A percentile compares a stretch with the other conserved stretches of the same genome.
These are phyloP conservation scores for Tritrichomonas musculus DNA, from an alignment of 208 protist species.

Conservation along the genomic window DNA sequence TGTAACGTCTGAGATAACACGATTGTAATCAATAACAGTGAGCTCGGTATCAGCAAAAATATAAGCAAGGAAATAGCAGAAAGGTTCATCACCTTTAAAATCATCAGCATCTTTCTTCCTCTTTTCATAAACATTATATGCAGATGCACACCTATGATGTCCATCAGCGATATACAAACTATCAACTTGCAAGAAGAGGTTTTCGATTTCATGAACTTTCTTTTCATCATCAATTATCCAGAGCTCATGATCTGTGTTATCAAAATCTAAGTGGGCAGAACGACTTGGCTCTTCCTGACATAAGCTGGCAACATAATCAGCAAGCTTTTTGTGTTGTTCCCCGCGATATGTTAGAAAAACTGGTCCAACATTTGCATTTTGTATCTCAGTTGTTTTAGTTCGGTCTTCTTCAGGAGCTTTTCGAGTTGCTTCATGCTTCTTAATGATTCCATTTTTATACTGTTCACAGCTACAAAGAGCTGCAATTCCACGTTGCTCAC, in stretches of 20 bases:
- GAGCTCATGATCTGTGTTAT: slow-evolving; percentile 23
- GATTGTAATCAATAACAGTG: slow-evolving; percentile 26
- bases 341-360: slow-evolving; percentile 31
- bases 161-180: slow-evolving; percentile 34
- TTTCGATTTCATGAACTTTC: background rate
- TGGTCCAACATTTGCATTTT: slow-evolving; percentile 18
- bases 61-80: slow-evolving; percentile 25
- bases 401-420: background rate
- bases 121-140: slow-evolving; percentile 7
- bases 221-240: slow-evolving; percentile 34
- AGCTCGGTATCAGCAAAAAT: slow-evolving; percentile 15
- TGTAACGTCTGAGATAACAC: background rate
- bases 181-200: background rate
- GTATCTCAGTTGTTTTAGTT: background rate
- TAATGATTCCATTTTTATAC: slow-evolving; percentile 18
- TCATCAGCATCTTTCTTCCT: background rate
- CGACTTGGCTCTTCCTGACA: background rate
- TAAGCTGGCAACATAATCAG: background rate
- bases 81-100: slow-evolving; percentile 9
- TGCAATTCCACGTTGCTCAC: background rate
- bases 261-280: background rate
- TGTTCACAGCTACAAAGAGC: background rate
- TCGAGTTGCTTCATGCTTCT: slow-evolving; percentile 17
- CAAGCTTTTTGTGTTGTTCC: background rate
- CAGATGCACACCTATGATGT: slow-evolving; percentile 6